Evolutionary conservation across 2,329 filamentous ascomycete species (phyloP), one percentile per base, ranked within the genome.

Genomic region (Ophiostoma angusticollis): DNA sequence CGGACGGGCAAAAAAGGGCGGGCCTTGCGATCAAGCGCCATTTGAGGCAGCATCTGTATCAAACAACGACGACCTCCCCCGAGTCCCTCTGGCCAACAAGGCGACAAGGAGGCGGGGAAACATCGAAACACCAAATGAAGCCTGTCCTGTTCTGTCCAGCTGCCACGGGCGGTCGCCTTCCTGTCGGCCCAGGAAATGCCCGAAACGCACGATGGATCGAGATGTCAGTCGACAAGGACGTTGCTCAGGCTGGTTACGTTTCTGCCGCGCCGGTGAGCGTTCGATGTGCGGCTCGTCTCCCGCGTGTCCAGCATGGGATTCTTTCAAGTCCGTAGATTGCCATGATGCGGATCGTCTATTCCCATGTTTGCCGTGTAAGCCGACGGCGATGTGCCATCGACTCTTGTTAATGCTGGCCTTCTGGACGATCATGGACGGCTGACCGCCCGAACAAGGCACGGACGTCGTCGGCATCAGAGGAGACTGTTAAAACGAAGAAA

Each of bases 121-220:
- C 37, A 39, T 22, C 23, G 37, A 39, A 39, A 39, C 29, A 22
- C 13, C 36, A 9, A 17, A 33, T 24, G n/a, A 22, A 31, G 17
- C 30, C 11, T 17, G 23, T 18, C 31, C 29, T 36, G 22, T 35
- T 19, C n/a, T n/a, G n/a, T n/a, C n/a, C n/a, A n/a, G n/a, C n/a
- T n/a, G n/a, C n/a, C n/a, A n/a, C n/a, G n/a, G n/a, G n/a, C n/a
- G n/a, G n/a, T n/a, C n/a, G n/a, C n/a, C n/a, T n/a, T n/a, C n/a
- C n/a, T n/a, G 39, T 42, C 41, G 40, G 25, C 39, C 45, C 42
- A 42, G 41, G 39, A 28, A 12, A 29, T n/a, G 38, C 16, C 43
- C 36, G 39, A 45, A 45, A 47, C 45, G 39, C 40, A 40, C 42
- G 29, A 41, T 42, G 31, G 42, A 40, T 42, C 32, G 35, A 28